A percentile compares a stretch with the other conserved stretches of the same genome.
These are phyloP conservation scores for Hylodesmum podocarpum DNA, from an alignment of 306 rosid species.

Conservation along the genomic window DNA sequence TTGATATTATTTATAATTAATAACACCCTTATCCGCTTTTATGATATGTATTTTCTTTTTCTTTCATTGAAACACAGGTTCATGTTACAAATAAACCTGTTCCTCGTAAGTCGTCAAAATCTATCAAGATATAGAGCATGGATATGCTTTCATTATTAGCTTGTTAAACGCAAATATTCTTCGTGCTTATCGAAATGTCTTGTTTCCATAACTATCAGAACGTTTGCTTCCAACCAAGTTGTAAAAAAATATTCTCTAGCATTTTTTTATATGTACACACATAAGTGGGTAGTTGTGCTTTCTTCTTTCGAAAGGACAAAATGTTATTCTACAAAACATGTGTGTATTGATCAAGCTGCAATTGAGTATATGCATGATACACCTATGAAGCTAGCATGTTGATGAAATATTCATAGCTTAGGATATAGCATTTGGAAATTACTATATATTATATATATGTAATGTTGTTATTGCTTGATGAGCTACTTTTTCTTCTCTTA, in stretches of 20 bases:
- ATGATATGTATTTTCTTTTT: background rate
- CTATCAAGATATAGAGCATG: background rate
- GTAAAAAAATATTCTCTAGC: background rate
- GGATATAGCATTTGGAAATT: background rate
- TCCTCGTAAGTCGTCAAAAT: background rate
- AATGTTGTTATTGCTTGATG: background rate
- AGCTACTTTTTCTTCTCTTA: background rate
- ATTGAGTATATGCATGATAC: constrained; percentile 49
- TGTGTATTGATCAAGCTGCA: constrained; percentile 29
- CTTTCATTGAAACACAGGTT: background rate
- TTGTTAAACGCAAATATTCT: background rate
- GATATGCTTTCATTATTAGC: background rate
- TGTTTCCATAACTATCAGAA: background rate
- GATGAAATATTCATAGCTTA: background rate
- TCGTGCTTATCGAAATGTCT: background rate
- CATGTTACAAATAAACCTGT: background rate
- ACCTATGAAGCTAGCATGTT: constrained; percentile 36
- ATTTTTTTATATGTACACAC: background rate
- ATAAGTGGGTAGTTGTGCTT: constrained; percentile 12
- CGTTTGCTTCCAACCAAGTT: background rate
- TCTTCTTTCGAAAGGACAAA: constrained; percentile 23
- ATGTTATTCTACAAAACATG: background rate
- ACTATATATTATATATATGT: background rate
- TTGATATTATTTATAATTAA: no score
- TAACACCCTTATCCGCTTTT: background rate